A percentile compares a stretch with the other conserved stretches of the same genome.
These are phyloP conservation scores for Pseudodiploospora longispora DNA, from an alignment of 2,329 filamentous ascomycete genomes.

Conservation along the genomic window DNA sequence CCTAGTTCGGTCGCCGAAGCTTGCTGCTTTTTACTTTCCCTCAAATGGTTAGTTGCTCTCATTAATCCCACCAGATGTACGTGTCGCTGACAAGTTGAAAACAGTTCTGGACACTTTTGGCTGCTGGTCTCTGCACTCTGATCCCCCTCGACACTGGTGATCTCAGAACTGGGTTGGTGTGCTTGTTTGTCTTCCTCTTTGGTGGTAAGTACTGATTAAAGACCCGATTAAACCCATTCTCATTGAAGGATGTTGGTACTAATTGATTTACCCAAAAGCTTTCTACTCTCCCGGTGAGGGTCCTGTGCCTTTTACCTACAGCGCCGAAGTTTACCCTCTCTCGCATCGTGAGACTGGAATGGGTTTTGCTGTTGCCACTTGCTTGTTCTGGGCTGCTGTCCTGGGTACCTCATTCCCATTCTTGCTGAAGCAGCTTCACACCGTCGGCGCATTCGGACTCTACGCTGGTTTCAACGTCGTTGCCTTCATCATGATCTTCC, in stretches of 20 bases:
- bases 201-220: constrained; percentile 25
- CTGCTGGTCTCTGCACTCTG: constrained; percentile 30
- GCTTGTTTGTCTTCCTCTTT: constrained; percentile 58
- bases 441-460: constrained; percentile 35
- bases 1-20: constrained; percentile 47
- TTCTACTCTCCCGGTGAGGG: constrained; percentile 61
- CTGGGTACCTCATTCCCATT: constrained; percentile 45
- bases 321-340: constrained; percentile 56
- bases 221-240: background rate
- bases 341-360: constrained; percentile 57
- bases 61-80: background rate
- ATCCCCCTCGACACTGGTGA: constrained; percentile 24
- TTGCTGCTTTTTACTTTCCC: constrained; percentile 59
- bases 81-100: background rate
- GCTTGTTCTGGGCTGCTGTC: constrained; percentile 45
- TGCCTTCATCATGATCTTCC: constrained; percentile 47
- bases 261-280: constrained; percentile 17
- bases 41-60: constrained; percentile 43
- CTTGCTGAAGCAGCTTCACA: constrained; percentile 29
- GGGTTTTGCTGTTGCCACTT: constrained; percentile 54
- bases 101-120: constrained; percentile 43
- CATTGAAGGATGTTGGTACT: background rate
- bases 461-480: constrained; percentile 49
- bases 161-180: constrained; percentile 44
- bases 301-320: constrained; percentile 54